phyloP scores from a whole-genome alignment of 2,329 filamentous ascomycete species.

The Aulographum hederae region DNA sequence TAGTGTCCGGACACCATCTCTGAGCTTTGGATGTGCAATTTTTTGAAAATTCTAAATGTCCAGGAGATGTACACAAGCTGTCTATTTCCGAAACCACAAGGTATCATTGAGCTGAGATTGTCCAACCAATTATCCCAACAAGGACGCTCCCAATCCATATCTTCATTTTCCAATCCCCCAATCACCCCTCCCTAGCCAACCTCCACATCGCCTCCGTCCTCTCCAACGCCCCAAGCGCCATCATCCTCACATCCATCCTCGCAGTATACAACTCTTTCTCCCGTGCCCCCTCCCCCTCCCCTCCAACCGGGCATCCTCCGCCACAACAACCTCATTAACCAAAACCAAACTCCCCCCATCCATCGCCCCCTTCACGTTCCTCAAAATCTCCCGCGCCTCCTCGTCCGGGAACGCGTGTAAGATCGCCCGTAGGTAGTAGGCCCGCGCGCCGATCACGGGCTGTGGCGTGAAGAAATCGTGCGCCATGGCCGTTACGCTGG shows the following conservation, averaged over 20 bases:
- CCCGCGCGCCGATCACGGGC: constrained; percentile 9
- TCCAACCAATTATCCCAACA: no score
- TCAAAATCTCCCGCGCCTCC: constrained; percentile 14
- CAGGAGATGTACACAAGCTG: no score
- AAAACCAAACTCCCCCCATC: constrained; percentile 20
- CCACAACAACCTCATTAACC: constrained; percentile 24
- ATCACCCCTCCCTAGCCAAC: no score
- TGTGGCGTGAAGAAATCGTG: constrained; percentile 9
- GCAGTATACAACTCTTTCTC: constrained; percentile 14
- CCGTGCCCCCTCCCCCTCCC: no score
- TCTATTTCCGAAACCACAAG: no score
- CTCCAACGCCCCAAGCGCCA: constrained; percentile 18
- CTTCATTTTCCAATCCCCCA: no score
- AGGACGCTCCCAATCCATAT: no score
- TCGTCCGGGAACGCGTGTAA: constrained; percentile 24
- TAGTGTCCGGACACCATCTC: no score
- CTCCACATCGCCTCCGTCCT: constrained; percentile 20
- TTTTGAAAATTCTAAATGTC: no score
- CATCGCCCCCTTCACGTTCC: constrained; percentile 14
- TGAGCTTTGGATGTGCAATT: no score
- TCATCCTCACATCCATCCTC: constrained; percentile 23
- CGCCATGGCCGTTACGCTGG: not conserved
- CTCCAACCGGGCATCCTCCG: no score
- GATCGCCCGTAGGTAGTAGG: constrained; percentile 14
- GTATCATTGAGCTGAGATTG: no score